Evolutionary conservation across 345 rosid genomes (phyloP).

Genomic region (Ricinus communis): DNA sequence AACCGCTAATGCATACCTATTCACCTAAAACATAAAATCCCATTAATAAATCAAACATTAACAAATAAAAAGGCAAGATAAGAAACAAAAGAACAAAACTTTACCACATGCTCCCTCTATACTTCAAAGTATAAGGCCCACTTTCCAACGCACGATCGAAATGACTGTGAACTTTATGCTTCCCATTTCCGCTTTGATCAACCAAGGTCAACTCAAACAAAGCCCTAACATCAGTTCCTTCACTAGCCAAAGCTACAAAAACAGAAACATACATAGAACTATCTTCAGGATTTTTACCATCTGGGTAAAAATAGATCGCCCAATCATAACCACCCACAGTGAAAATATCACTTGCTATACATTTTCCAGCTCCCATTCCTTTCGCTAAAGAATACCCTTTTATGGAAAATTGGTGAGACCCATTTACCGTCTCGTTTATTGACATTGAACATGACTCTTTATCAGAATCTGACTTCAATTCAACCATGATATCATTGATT

Average conservation of each 20-base stretch:
- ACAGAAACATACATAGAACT: slow-evolving; percentile 67
- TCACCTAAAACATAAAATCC: too few relatives aligned
- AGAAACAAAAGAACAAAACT: background rate
- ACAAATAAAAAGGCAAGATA: background rate
- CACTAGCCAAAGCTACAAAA: slow-evolving; percentile 85
- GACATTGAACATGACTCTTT: slow-evolving; percentile 54
- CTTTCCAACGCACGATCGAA: slow-evolving; percentile 89
- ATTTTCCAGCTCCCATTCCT: slow-evolving; percentile 79
- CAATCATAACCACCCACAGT: slow-evolving; percentile 89
- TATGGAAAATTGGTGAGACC: slow-evolving; percentile 75
- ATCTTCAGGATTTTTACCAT: slow-evolving; percentile 86
- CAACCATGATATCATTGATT: slow-evolving; percentile 51
- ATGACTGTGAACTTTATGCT: slow-evolving; percentile 89
- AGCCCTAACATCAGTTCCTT: slow-evolving; percentile 90
- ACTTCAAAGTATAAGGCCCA: slow-evolving; percentile 83
- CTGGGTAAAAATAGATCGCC: slow-evolving; percentile 93
- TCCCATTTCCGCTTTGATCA: slow-evolving; percentile 93
- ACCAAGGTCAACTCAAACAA: slow-evolving; percentile 77
- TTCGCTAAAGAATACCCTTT: slow-evolving; percentile 80
- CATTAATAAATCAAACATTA: background rate
- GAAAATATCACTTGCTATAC: slow-evolving; percentile 75
- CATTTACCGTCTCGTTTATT: slow-evolving; percentile 75
- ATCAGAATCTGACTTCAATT: slow-evolving; percentile 29
- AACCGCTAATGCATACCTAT: too few relatives aligned
- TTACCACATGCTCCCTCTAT: slow-evolving; percentile 97